Conservation (phyloP, 2,329 filamentous ascomycete genomes). For the Gaeumannomyces sp. region DNA sequence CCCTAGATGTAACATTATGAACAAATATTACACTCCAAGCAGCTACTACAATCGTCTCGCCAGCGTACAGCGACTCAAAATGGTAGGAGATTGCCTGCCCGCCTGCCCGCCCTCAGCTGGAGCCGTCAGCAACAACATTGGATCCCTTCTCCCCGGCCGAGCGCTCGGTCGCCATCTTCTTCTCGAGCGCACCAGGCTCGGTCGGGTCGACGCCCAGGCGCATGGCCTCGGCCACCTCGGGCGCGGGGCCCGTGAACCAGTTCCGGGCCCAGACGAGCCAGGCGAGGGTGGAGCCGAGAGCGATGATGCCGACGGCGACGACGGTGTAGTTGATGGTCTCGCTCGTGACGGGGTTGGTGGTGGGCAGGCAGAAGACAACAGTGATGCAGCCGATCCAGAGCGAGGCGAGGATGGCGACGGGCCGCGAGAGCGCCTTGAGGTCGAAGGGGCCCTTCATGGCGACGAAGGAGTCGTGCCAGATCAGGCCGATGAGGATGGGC, state of each 20-base stretch:
- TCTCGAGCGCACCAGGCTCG: slow-evolving; percentile 37
- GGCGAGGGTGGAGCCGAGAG: slow-evolving; percentile 35
- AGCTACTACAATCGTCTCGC: background rate
- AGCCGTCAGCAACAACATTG: background rate
- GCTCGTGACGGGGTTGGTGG: slow-evolving; percentile 46
- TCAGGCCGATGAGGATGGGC: slow-evolving; percentile 47
- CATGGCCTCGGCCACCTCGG: slow-evolving; percentile 45
- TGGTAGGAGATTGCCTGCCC: background rate
- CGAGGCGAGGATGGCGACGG: slow-evolving; percentile 40
- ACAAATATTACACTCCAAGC: background rate
- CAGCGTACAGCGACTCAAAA: background rate
- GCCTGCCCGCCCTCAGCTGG: background rate
- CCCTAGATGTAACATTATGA: background rate
- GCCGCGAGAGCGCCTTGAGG: slow-evolving; percentile 37
- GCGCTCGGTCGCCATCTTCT: slow-evolving; percentile 13
- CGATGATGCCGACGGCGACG: slow-evolving; percentile 52
- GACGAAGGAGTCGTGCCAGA: slow-evolving; percentile 43
- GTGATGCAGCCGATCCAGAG: slow-evolving; percentile 50
- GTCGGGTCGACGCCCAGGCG: slow-evolving; percentile 39
- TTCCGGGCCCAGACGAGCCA: slow-evolving; percentile 47
- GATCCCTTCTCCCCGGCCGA: background rate
- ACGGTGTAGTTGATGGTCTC: slow-evolving; percentile 55
- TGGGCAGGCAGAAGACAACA: slow-evolving; percentile 51
- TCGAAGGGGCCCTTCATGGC: slow-evolving; percentile 50
- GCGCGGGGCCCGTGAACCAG: slow-evolving; percentile 52